Evolutionary conservation across 2,329 filamentous ascomycete species (phyloP).

Genomic region (Bertia moriformis): DNA sequence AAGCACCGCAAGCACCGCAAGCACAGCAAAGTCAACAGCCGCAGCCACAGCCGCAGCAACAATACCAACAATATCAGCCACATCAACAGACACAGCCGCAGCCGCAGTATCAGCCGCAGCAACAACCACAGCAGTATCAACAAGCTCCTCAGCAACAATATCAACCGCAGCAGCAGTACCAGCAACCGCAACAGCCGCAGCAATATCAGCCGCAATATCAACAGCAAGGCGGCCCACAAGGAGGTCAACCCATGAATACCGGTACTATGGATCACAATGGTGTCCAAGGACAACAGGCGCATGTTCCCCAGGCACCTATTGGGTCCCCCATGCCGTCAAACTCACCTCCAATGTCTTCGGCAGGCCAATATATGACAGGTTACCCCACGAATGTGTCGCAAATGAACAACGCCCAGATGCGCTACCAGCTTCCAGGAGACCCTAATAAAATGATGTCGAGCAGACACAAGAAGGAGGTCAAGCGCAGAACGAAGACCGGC

Average conservation of each 20-base stretch:
- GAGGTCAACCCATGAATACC: not conserved
- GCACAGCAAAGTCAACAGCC: not conserved
- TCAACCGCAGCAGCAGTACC: not conserved
- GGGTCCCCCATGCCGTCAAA: not conserved
- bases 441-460: constrained; percentile 29
- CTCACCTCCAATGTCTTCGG: not conserved
- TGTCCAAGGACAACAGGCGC: not conserved
- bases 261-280: too few relatives aligned
- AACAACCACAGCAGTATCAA: not conserved
- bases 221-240: not conserved
- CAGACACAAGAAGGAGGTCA: constrained; percentile 46
- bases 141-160: not conserved
- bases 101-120: not conserved
- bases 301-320: not conserved
- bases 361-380: constrained; percentile 1
- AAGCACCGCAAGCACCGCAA: not conserved
- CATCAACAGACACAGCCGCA: not conserved
- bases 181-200: not conserved
- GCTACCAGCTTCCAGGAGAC: constrained; percentile 5
- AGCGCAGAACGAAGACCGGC: constrained; percentile 54
- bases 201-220: not conserved
- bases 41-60: not conserved
- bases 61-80: too few relatives aligned
- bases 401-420: not conserved
- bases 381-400: constrained; percentile 1